These are phyloP conservation scores for Gracilaria vermiculophylla DNA, from an alignment of 23 red algal genomes.

Conservation along the genomic window DNA sequence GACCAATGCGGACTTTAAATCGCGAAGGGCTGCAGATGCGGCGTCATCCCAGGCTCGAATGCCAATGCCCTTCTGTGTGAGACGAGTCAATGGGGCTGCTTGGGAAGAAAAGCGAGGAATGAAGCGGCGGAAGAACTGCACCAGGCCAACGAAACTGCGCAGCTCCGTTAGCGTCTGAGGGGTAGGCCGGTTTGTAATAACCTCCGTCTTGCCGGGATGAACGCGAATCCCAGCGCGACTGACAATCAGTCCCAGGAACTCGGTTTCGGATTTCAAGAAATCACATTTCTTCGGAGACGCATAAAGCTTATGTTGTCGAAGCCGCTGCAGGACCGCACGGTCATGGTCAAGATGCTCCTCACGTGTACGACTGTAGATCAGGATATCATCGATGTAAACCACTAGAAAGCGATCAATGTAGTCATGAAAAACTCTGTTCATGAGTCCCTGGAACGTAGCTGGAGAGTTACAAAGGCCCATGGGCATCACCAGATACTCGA, in stretches of 20 bases:
- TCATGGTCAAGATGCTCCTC: background rate
- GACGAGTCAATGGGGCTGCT: constrained; percentile 12
- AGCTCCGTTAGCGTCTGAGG: constrained; percentile 14
- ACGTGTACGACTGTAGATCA: constrained; percentile 4
- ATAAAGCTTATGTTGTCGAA: background rate
- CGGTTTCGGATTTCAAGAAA: background rate
- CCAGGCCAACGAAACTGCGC: constrained; percentile 10
- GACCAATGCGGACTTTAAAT: background rate
- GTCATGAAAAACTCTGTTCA: background rate
- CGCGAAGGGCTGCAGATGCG: background rate
- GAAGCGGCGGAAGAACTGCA: constrained; percentile 23
- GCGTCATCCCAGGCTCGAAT: background rate
- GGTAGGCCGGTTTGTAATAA: background rate
- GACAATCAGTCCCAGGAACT: constrained; percentile 3
- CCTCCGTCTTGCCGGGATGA: background rate
- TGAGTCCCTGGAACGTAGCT: background rate
- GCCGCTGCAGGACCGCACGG: background rate
- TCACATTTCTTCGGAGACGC: constrained; percentile 20
- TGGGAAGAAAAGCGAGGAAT: constrained; percentile 7
- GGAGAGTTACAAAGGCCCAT: background rate
- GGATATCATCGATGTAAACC: background rate
- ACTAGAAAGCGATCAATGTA: background rate
- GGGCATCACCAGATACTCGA: constrained; percentile 13
- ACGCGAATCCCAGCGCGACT: background rate
- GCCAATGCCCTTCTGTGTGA: constrained; percentile 19